Evolutionary conservation across 2,329 filamentous ascomycete species (phyloP).

Genomic region (Phaeoacremonium minimum): DNA sequence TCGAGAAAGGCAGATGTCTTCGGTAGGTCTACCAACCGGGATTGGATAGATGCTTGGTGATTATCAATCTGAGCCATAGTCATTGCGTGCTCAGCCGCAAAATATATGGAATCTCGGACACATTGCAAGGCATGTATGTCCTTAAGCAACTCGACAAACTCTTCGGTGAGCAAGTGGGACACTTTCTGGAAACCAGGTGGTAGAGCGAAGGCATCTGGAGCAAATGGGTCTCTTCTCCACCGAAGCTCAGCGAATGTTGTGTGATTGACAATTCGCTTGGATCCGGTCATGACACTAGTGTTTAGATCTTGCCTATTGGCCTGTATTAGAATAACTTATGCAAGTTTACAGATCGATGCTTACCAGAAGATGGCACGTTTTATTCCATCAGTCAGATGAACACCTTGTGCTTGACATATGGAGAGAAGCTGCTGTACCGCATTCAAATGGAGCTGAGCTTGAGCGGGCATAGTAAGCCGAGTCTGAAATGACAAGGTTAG

Average conservation of each 20-base stretch:
- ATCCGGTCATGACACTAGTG: slow-evolving; percentile 30
- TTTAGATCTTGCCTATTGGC: slow-evolving; percentile 37
- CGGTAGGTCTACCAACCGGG: slow-evolving; percentile 22
- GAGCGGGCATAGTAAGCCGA: slow-evolving; percentile 24
- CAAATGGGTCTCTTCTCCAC: slow-evolving; percentile 29
- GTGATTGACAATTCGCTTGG: slow-evolving; percentile 31
- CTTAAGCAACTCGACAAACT: slow-evolving; percentile 28
- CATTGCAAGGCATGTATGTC: slow-evolving; percentile 32
- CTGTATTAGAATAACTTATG: neutral
- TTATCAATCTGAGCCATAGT: slow-evolving; percentile 29
- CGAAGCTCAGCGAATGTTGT: slow-evolving; percentile 33
- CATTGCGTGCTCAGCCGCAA: slow-evolving; percentile 11
- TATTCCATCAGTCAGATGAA: slow-evolving; percentile 29
- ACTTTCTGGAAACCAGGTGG: slow-evolving; percentile 25
- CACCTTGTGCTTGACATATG: slow-evolving; percentile 19
- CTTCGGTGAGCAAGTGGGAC: slow-evolving; percentile 16
- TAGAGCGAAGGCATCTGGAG: slow-evolving; percentile 20
- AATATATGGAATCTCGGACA: slow-evolving; percentile 23
- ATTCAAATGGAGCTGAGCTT: slow-evolving; percentile 36
- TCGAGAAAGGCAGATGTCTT: slow-evolving; percentile 16
- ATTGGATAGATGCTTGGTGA: slow-evolving; percentile 36
- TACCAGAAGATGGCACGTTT: slow-evolving; percentile 41
- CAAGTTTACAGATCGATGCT: slow-evolving; percentile 3
- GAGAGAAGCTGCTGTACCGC: slow-evolving; percentile 30
- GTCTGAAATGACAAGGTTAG: slow-evolving; percentile 24